Percentiles rank a stretch among this genome's conserved stretches.
Conservation (phyloP, 371 early-diverging fungal genomes). For the Sporodiniella umbellata region DNA sequence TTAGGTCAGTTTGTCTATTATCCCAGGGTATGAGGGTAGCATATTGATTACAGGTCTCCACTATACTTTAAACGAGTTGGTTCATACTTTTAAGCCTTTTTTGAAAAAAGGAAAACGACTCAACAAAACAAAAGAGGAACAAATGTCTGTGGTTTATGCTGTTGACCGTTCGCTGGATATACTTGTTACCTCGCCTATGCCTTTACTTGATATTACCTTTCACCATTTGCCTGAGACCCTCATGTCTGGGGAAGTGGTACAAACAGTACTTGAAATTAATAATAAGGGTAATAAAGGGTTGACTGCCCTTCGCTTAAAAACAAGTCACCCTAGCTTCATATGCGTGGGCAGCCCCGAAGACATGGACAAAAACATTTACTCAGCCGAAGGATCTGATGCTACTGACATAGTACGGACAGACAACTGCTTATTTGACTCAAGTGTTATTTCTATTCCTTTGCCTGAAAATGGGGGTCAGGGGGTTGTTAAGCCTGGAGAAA, state of each 20-base stretch:
- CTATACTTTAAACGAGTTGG: slow-evolving; percentile 72
- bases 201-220: slow-evolving; percentile 75
- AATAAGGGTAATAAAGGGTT: slow-evolving; percentile 83
- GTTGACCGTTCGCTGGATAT: slow-evolving; percentile 69
- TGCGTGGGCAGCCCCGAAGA: slow-evolving; percentile 60
- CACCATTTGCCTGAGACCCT: slow-evolving; percentile 74
- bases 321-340: slow-evolving; percentile 88
- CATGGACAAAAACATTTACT: slow-evolving; percentile 42
- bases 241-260: slow-evolving; percentile 81
- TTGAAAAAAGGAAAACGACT: slow-evolving; percentile 70
- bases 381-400: background rate
- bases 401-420: slow-evolving; percentile 6
- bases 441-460: slow-evolving; percentile 40
- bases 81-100: slow-evolving; percentile 70
- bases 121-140: slow-evolving; percentile 70
- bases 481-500: slow-evolving; percentile 68
- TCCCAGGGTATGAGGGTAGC: slow-evolving; percentile 73
- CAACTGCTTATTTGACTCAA: slow-evolving; percentile 38
- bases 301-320: slow-evolving; percentile 64
- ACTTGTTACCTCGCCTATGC: slow-evolving; percentile 80
- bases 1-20: slow-evolving; percentile 69
- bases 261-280: slow-evolving; percentile 68
- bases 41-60: slow-evolving; percentile 73
- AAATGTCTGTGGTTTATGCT: slow-evolving; percentile 55
- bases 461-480: slow-evolving; percentile 25